A percentile compares a stretch with the other conserved stretches of the same genome.
Evolutionary conservation across 2,329 filamentous ascomycete genomes (phyloP).

Genomic region (Biscogniauxia sp.): DNA sequence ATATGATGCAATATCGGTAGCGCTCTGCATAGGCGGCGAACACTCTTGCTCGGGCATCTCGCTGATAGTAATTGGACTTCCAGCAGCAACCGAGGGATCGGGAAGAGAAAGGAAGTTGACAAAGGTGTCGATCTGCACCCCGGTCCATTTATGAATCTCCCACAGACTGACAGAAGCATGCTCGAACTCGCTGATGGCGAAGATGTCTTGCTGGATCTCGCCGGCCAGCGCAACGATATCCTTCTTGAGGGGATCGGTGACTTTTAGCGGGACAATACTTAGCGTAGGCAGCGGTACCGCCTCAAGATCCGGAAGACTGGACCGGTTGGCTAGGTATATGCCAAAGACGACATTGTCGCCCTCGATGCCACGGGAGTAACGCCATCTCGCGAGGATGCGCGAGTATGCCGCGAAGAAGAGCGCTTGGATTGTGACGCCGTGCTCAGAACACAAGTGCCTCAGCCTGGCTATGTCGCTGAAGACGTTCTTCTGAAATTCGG

Average conservation of each 20-base stretch:
- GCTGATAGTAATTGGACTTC: conserved; percentile 8
- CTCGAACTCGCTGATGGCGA: conserved; percentile 53
- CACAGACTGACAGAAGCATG: conserved; percentile 62
- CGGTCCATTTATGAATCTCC: conserved; percentile 75
- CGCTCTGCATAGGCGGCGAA: background rate
- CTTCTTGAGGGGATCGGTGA: conserved; percentile 37
- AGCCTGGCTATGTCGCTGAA: conserved; percentile 18
- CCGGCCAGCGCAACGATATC: conserved; percentile 51
- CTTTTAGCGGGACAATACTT: conserved; percentile 71
- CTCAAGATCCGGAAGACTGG: conserved; percentile 48
- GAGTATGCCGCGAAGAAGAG: conserved; percentile 73
- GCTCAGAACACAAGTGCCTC: conserved; percentile 17
- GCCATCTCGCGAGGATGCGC: conserved; percentile 35
- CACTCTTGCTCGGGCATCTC: conserved; percentile 5
- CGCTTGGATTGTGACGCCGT: conserved; percentile 68
- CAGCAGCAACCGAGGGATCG: background rate
- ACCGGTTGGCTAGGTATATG: conserved; percentile 79
- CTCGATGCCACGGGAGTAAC: conserved; percentile 1
- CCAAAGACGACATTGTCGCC: conserved; percentile 61
- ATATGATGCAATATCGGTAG: conserved; percentile 2
- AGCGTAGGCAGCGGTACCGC: conserved; percentile 65
- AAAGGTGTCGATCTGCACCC: conserved; percentile 66
- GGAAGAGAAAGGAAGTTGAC: conserved; percentile 75
- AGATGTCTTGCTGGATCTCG: conserved; percentile 66
- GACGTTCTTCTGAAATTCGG: conserved; percentile 16